Evolutionary conservation across 2,329 filamentous ascomycete genomes (phyloP).

Genomic region (Immersiporthe knoxdaviesiana): DNA sequence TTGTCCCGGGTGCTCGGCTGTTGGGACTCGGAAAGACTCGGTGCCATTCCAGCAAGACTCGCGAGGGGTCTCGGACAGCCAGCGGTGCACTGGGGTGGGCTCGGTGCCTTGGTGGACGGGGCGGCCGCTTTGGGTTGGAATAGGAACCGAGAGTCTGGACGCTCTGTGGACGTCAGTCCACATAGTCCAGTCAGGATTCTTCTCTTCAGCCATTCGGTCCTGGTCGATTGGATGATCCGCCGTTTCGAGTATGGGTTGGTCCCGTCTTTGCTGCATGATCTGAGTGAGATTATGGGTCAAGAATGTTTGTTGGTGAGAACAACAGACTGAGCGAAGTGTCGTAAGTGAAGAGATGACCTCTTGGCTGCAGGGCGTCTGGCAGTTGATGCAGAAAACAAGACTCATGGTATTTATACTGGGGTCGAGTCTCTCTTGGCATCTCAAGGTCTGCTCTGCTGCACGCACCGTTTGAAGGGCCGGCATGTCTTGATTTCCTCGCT

Average conservation of each 20-base stretch:
- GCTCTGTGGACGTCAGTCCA: background rate
- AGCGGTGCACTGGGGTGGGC: slow-evolving; percentile 6
- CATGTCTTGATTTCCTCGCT: background rate
- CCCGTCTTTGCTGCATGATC: background rate
- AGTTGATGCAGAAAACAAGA: background rate
- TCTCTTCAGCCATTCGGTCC: no score
- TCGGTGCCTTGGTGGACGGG: no score
- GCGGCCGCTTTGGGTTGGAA: background rate
- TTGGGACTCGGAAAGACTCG: background rate
- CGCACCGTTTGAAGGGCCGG: background rate
- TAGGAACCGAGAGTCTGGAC: rapidly evolving
- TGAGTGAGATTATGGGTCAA: background rate
- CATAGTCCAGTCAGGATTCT: no score
- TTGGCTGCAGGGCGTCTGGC: background rate
- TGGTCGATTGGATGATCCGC: background rate
- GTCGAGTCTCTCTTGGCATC: background rate
- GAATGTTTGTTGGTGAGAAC: background rate
- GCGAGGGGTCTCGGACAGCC: slow-evolving; percentile 8
- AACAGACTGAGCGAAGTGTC: background rate
- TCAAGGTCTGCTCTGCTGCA: background rate
- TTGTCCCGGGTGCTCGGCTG: background rate
- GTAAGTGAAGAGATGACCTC: background rate
- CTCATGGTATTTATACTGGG: background rate
- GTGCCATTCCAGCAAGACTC: slow-evolving; percentile 9
- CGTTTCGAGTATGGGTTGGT: background rate